phyloP scores from a whole-genome alignment of 169 alveolate genomes.

The Ichthyophthirius multifiliis region DNA sequence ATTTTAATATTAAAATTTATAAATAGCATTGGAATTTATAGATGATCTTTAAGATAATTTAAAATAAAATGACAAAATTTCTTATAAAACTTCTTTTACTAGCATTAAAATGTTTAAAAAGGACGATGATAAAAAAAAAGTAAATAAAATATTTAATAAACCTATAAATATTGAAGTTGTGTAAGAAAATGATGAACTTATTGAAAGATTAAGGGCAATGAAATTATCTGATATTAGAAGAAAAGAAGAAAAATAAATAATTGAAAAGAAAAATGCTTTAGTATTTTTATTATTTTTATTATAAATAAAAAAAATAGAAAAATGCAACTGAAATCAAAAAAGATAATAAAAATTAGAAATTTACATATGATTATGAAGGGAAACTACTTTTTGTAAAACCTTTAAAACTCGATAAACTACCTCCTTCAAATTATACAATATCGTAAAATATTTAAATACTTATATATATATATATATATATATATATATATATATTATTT shows the following conservation, averaged over 20 bases:
- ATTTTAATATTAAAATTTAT: background rate
- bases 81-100: background rate
- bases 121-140: background rate
- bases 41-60: no score
- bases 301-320: background rate
- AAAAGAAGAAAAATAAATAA: background rate
- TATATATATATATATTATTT: no score
- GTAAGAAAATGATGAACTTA: background rate
- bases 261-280: background rate
- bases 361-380: background rate
- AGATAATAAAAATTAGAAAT: background rate
- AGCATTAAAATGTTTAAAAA: background rate
- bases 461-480: no score
- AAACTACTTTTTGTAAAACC: background rate
- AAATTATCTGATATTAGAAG: background rate
- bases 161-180: background rate
- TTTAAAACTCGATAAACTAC: background rate
- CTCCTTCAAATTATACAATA: background rate
- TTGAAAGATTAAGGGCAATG: background rate
- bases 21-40: background rate
- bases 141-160: background rate
- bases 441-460: background rate
- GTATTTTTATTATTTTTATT: background rate
- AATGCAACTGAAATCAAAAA: background rate
- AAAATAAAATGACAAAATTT: background rate